Evolutionary conservation across 148 eudicot genomes (phyloP).

Genomic region (Hydrangea macrophylla): DNA sequence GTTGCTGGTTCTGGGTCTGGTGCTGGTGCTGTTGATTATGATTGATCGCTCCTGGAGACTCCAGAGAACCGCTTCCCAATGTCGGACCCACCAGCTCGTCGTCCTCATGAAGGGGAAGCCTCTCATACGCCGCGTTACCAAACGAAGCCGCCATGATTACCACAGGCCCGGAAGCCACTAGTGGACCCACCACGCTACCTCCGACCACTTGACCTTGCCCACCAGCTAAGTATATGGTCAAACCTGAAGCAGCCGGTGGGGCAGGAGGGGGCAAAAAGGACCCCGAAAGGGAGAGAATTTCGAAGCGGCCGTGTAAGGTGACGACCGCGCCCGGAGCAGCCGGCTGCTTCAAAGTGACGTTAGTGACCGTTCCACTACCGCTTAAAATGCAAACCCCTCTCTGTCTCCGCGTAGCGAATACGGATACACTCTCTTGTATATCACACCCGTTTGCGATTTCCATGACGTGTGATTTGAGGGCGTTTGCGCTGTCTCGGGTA

Average conservation of each 20-base stretch:
- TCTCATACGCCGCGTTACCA: slow-evolving; percentile 60
- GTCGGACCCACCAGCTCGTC: slow-evolving; percentile 20
- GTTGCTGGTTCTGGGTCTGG: slow-evolving; percentile 23
- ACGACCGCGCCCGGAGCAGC: slow-evolving; percentile 38
- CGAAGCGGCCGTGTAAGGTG: slow-evolving; percentile 50
- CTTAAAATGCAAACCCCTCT: slow-evolving; percentile 55
- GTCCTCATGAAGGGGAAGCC: slow-evolving; percentile 57
- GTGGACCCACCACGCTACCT: slow-evolving; percentile 53
- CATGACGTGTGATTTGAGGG: slow-evolving; percentile 56
- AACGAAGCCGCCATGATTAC: slow-evolving; percentile 61
- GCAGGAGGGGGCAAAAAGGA: slow-evolving; percentile 56
- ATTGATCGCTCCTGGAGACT: slow-evolving; percentile 25
- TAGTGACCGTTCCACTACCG: slow-evolving; percentile 46
- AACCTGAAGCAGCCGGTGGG: slow-evolving; percentile 50
- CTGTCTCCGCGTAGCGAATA: slow-evolving; percentile 40
- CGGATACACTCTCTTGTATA: slow-evolving; percentile 37
- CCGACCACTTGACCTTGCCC: slow-evolving; percentile 67
- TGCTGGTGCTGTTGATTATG: slow-evolving; percentile 19
- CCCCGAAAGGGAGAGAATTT: slow-evolving; percentile 53
- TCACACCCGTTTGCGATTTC: slow-evolving; percentile 52
- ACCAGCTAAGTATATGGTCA: slow-evolving; percentile 54
- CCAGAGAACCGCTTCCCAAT: slow-evolving; percentile 19
- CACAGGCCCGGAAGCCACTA: slow-evolving; percentile 51
- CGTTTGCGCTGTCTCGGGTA: slow-evolving; percentile 57
- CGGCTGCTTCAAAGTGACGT: slow-evolving; percentile 54